These are phyloP conservation scores for Diaporthe capsici DNA, from an alignment of 2,329 filamentous ascomycete genomes.

Conservation along the genomic window DNA sequence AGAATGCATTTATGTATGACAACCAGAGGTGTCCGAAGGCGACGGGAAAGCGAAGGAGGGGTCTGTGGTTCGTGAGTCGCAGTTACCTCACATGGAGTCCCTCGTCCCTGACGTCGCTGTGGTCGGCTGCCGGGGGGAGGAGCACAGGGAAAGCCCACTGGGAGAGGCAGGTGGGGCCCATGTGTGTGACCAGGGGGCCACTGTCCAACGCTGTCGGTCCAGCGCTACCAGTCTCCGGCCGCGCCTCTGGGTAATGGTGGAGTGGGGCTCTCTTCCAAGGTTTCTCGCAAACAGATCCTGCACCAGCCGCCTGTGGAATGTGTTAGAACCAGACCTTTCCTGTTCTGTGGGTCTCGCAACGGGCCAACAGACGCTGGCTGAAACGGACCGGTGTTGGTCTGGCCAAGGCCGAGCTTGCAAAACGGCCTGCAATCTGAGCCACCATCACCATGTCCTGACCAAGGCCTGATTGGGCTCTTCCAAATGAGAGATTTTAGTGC, in stretches of 20 bases:
- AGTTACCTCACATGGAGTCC: constrained; percentile 34
- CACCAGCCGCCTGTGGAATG: neutral
- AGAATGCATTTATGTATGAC: constrained; percentile 38
- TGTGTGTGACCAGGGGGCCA: constrained; percentile 19
- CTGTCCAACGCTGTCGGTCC: constrained; percentile 5
- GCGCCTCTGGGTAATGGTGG: constrained; percentile 3
- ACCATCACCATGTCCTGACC: constrained; percentile 22
- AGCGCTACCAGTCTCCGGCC: constrained; percentile 20
- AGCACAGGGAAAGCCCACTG: constrained; percentile 17
- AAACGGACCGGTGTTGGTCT: constrained; percentile 35
- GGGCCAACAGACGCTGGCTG: constrained; percentile 33
- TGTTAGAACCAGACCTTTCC: constrained; percentile 21
- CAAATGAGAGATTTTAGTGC: constrained; percentile 34
- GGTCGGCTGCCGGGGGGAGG: constrained; percentile 20
- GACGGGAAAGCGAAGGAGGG: constrained; percentile 26
- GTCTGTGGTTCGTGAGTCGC: constrained; percentile 40
- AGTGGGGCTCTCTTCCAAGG: constrained; percentile 14
- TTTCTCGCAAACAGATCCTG: constrained; percentile 12
- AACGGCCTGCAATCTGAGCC: constrained; percentile 33
- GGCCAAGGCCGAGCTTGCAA: constrained; percentile 35
- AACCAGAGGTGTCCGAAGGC: constrained; percentile 20
- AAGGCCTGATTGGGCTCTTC: constrained; percentile 29
- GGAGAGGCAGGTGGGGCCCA: constrained; percentile 22
- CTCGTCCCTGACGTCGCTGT: constrained; percentile 42
- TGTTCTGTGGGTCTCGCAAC: neutral